phyloP scores from a whole-genome alignment of 768 basidiomycete genomes.

The Tulasnella sp. region DNA sequence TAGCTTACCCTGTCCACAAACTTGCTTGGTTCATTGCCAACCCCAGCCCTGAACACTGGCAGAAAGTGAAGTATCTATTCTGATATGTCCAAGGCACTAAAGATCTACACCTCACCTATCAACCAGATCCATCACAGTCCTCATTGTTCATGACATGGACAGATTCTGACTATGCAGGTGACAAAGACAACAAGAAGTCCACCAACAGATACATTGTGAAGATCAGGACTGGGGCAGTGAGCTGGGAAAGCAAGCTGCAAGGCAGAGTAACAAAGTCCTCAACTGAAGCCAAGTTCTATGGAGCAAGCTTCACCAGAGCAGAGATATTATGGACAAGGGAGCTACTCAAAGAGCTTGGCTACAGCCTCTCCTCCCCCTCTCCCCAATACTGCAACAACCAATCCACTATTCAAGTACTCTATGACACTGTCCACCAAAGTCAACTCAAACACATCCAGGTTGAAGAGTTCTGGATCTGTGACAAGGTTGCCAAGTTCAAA shows the following conservation, averaged over 20 bases:
- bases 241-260: slow-evolving; percentile 34
- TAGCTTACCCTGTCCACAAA: background rate
- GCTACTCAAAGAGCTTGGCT: slow-evolving; percentile 20
- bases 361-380: slow-evolving; percentile 10
- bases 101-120: background rate
- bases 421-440: background rate
- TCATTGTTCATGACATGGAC: slow-evolving; percentile 18
- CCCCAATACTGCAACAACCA: slow-evolving; percentile 16
- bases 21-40: background rate
- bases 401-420: background rate
- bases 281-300: slow-evolving; percentile 27
- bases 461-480: background rate
- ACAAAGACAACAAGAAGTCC: slow-evolving; percentile 25
- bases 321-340: slow-evolving; percentile 23
- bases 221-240: slow-evolving; percentile 30
- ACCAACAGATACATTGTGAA: slow-evolving; percentile 31
- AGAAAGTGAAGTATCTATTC: background rate
- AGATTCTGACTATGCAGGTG: slow-evolving; percentile 27
- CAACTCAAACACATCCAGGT: slow-evolving; percentile 2
- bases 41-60: background rate
- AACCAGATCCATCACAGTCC: slow-evolving; percentile 18
- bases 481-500: background rate
- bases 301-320: slow-evolving; percentile 19
- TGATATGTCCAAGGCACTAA: background rate
- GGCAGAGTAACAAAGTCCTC: slow-evolving; percentile 30